Evolutionary conservation across 1,284 basidiomycete species (phyloP).

Genomic region (Ganoderma lingzhi): DNA sequence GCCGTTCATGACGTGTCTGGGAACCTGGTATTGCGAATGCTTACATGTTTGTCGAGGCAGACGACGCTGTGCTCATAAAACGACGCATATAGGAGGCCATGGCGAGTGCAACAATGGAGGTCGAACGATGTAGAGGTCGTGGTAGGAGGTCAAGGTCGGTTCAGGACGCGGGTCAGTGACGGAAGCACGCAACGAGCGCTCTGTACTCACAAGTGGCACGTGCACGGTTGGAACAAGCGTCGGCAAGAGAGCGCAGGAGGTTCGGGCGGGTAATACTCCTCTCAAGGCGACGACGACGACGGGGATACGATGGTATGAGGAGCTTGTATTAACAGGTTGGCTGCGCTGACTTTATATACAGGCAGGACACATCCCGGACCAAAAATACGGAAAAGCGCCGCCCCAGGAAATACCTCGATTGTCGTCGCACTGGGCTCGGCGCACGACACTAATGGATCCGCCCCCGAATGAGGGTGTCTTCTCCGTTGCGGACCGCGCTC

Average conservation of each 20-base stretch:
- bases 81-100: conserved; percentile 47
- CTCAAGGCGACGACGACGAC: not conserved
- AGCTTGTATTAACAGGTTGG: not conserved
- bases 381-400: conserved; percentile 10
- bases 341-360: not conserved
- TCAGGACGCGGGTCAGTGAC: conserved; percentile 5
- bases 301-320: not conserved
- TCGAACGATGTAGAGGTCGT: conserved; percentile 12
- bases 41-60: conserved; percentile 41
- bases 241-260: not conserved
- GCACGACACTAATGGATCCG: conserved; percentile 23
- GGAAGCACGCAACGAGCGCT: conserved; percentile 12
- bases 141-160: conserved; percentile 9
- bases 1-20: conserved; percentile 17
- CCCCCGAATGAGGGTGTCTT: conserved; percentile 26
- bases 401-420: not conserved
- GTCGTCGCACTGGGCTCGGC: not conserved
- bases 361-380: not conserved
- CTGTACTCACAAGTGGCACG: conserved; percentile 13
- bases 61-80: conserved; percentile 44
- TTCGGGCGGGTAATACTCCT: not conserved
- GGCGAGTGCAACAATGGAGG: conserved; percentile 17
- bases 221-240: not conserved
- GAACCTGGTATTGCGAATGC: conserved; percentile 4
- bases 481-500: conserved; percentile 15